Conservation (phyloP, 176 grass and related monocot genomes). For the Carex kokanica region DNA sequence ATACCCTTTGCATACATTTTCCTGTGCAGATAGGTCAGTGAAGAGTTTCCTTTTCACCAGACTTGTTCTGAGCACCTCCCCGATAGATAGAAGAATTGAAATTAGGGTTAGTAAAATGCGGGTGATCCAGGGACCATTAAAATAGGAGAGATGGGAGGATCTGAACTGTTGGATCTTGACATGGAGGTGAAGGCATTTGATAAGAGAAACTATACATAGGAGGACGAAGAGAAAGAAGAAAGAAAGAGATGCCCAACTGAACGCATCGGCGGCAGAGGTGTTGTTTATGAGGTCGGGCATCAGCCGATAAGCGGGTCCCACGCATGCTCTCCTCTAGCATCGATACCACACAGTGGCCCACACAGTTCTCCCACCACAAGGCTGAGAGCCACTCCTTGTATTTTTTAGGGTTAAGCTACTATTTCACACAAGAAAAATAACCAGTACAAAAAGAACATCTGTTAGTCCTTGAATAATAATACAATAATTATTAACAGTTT, state of each 20-base stretch:
- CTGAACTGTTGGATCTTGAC: conserved; percentile 43
- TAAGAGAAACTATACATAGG: conserved; percentile 64
- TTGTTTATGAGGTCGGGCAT: conserved; percentile 84
- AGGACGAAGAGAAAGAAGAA: conserved; percentile 58
- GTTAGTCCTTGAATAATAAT: conserved; percentile 8
- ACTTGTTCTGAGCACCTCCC: conserved; percentile 63
- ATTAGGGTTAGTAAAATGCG: conserved; percentile 74
- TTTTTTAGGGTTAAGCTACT: not conserved
- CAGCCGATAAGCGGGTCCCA: conserved; percentile 77
- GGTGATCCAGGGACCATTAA: conserved; percentile 84
- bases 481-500: not conserved
- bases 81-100: conserved; percentile 75
- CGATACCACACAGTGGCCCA: conserved; percentile 51
- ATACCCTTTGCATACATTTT: conserved; percentile 62
- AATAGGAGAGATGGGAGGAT: conserved; percentile 60
- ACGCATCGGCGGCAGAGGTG: conserved; percentile 58
- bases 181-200: conserved; percentile 51
- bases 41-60: conserved; percentile 67
- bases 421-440: conserved; percentile 5
- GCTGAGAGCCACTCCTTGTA: conserved; percentile 41
- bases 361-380: conserved; percentile 41
- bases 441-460: not conserved
- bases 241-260: conserved; percentile 75
- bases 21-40: conserved; percentile 60
- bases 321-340: conserved; percentile 94